phyloP scores from a whole-genome alignment of 108 stramenopile genomes.

The Cyclotella distinguenda region DNA sequence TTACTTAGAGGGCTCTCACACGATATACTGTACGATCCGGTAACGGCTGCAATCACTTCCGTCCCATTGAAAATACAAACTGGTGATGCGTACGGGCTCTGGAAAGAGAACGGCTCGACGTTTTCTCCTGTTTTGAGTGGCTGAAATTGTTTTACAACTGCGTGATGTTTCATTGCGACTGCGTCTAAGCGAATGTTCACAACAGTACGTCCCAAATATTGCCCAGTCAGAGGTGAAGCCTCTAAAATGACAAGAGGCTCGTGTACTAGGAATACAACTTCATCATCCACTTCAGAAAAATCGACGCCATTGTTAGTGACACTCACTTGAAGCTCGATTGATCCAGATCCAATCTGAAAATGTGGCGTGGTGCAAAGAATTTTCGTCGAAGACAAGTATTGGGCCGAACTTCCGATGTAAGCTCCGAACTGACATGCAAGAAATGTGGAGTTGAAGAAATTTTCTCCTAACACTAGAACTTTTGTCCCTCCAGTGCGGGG shows the following conservation, averaged over 20 bases:
- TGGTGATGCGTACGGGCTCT: constrained; percentile 19
- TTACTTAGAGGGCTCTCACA: constrained; percentile 8
- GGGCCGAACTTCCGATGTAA: neutral
- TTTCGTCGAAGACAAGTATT: constrained; percentile 4
- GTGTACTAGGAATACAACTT: constrained; percentile 1
- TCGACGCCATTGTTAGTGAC: constrained; percentile 18
- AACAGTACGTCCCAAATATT: neutral
- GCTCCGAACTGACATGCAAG: constrained; percentile 7
- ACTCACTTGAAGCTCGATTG: neutral
- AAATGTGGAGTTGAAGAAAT: neutral
- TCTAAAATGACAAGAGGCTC: constrained; percentile 8
- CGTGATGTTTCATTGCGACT: neutral
- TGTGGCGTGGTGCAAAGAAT: constrained; percentile 8
- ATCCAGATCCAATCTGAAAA: constrained; percentile 4
- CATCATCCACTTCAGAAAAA: neutral
- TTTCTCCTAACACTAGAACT: constrained; percentile 4
- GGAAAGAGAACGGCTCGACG: constrained; percentile 16
- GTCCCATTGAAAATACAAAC: constrained; percentile 31
- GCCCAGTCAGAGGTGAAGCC: constrained; percentile 8
- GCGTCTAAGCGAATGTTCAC: constrained; percentile 3
- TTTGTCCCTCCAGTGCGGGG: constrained; percentile 12
- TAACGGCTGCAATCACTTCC: constrained; percentile 17
- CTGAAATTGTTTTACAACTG: neutral
- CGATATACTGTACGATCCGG: constrained; percentile 17
- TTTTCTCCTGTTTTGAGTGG: neutral